phyloP scores from a whole-genome alignment of 2,329 filamentous ascomycete species.

The Diaporthe humulicola region DNA sequence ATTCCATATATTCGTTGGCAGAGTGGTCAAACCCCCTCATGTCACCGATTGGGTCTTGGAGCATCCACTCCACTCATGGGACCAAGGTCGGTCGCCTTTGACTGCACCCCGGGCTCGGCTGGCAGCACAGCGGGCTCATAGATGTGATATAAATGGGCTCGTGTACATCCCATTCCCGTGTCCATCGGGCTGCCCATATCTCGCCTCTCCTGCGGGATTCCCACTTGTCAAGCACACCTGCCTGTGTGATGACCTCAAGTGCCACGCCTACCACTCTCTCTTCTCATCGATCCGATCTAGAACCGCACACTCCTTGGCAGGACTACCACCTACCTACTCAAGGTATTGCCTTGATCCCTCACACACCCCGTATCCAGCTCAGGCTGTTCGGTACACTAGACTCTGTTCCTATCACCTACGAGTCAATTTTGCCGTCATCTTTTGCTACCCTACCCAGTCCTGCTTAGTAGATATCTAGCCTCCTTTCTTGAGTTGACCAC shows the following conservation, averaged over 20 bases:
- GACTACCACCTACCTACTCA: conserved; percentile 39
- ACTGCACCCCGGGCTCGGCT: conserved; percentile 28
- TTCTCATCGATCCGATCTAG: conserved; percentile 31
- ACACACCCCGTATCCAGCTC: conserved; percentile 9
- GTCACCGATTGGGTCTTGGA: conserved; percentile 32
- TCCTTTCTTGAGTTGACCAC: conserved; percentile 21
- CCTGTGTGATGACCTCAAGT: conserved; percentile 6
- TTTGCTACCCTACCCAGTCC: not conserved
- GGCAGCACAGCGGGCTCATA: conserved; percentile 25
- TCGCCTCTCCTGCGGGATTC: conserved; percentile 1
- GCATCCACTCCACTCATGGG: conserved; percentile 33
- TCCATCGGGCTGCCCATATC: conserved; percentile 21
- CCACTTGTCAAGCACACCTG: conserved; percentile 14
- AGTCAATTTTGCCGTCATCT: conserved; percentile 33
- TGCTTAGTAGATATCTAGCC: conserved; percentile 15
- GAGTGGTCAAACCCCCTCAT: conserved; percentile 13
- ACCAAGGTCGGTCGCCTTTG: conserved; percentile 36
- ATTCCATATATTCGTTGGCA: conserved; percentile 5
- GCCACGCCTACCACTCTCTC: not conserved
- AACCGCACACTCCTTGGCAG: conserved; percentile 20
- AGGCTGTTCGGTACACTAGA: conserved; percentile 33
- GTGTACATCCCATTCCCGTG: conserved; percentile 13
- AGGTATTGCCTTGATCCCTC: conserved; percentile 33
- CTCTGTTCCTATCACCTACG: conserved; percentile 12
- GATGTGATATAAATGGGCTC: conserved; percentile 34